Evolutionary conservation across 108 stramenopile species (phyloP), one percentile per base, ranked within the genome.

Genomic region (Seminavis robusta): DNA sequence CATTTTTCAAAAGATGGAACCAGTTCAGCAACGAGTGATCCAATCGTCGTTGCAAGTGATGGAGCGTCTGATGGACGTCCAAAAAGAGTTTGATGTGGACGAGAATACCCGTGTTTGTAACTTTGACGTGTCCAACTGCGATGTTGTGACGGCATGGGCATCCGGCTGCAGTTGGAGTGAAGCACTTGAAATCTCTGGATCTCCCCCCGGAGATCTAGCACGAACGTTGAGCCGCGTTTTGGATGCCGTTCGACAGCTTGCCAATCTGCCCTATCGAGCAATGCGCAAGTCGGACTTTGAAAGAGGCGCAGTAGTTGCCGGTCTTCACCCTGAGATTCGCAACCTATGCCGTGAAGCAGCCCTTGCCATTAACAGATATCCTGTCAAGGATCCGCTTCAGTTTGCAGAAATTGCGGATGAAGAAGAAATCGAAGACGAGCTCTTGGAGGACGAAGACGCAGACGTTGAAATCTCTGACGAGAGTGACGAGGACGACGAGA

Each of bases 111-210:
- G 74, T 29, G 65, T 63, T 52, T 84, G 83, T 43, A 67, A 71
- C 34, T 68, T 74, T 17, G 89, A 91, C 42, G 44, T 91, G 25
- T 58, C 69, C 17, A 69, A 78, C 32, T 67, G 62, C 31, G 80
- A 84, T 33, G 89, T 91, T 21, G 83, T 87, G 0, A 87, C 85
- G 8, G 81, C 78, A 0, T 91, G 89, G 89, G 83, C 89, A 4
- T 53, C 67, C 11, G 89, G 89, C 33, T 84, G 79, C 42, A 76
- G 73, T 2, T 91, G 89, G 89, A 79, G 46, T 28, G 89, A 87
- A 47, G 85, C 79, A 2, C 47, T 91, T 21, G 71, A 63, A 45
- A 74, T 91, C 21, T 84, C 85, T 21, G 89, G 85, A 25, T 59
- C 67, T 8, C 78, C 89, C 10, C 89, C 89, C 0, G 89, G 89